phyloP scores from a whole-genome alignment of 2,329 filamentous ascomycete species.

The Bipolaris bicolor region DNA sequence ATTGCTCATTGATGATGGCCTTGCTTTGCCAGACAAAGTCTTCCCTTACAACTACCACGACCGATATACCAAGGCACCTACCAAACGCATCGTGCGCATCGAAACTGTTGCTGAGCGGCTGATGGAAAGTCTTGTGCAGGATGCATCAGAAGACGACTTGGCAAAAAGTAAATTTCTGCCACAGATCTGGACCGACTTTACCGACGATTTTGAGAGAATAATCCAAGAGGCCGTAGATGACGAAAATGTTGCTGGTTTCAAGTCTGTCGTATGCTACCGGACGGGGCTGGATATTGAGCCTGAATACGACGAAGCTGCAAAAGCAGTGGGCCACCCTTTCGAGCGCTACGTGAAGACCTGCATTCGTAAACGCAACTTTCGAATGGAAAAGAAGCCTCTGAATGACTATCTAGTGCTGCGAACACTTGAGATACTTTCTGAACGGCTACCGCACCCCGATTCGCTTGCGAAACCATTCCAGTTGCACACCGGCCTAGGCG shows the following conservation, averaged over 20 bases:
- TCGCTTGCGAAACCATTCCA: constrained; percentile 73
- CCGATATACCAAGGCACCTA: constrained; percentile 66
- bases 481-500: constrained; percentile 82
- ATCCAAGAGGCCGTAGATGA: constrained; percentile 67
- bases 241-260: constrained; percentile 76
- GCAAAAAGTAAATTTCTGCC: constrained; percentile 41
- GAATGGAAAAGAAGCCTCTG: constrained; percentile 67
- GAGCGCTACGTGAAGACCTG: constrained; percentile 51
- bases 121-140: constrained; percentile 58
- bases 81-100: constrained; percentile 77
- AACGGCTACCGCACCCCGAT: constrained; percentile 41
- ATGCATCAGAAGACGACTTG: constrained; percentile 46
- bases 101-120: constrained; percentile 73
- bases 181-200: constrained; percentile 53
- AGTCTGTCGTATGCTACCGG: constrained; percentile 82
- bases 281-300: constrained; percentile 68
- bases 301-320: constrained; percentile 49
- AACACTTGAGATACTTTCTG: constrained; percentile 64
- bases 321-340: constrained; percentile 47
- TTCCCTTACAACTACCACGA: constrained; percentile 65
- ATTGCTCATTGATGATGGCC: constrained; percentile 78
- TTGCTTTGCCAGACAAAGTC: constrained; percentile 61
- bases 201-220: constrained; percentile 57
- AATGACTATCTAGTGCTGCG: constrained; percentile 73
- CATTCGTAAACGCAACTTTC: constrained; percentile 51